Percentiles rank a stretch among this genome's conserved stretches.
Conservation (phyloP, 495 filamentous ascomycete genomes). For the Hyphodiscus hymeniophilus region DNA sequence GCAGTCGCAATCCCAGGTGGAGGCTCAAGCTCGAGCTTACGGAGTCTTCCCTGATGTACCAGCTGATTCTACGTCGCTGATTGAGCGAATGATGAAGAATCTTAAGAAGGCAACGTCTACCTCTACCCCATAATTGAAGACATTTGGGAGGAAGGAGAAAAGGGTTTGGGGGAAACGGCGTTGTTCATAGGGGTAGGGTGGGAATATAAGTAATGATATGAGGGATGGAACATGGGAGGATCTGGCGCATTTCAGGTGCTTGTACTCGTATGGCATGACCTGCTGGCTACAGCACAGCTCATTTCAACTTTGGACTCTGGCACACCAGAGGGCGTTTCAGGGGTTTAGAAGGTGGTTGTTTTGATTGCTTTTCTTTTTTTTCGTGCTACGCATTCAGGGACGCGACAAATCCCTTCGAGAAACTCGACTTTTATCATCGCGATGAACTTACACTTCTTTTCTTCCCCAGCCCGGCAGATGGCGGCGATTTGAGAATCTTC, state of each 20-base stretch:
- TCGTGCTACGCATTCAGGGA: background rate
- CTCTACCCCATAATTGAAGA: background rate
- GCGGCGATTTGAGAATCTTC: no score
- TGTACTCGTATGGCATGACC: background rate
- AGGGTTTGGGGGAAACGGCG: background rate
- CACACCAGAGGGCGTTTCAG: background rate
- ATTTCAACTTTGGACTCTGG: background rate
- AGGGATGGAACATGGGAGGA: background rate
- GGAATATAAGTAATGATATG: background rate
- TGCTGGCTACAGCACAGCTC: no score
- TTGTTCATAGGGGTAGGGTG: background rate
- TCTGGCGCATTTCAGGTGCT: background rate
- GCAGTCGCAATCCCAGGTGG: constrained; percentile 13
- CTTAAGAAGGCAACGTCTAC: constrained; percentile 23
- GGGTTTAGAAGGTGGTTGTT: background rate
- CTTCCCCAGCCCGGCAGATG: no score
- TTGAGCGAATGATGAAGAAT: constrained; percentile 41
- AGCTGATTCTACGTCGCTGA: constrained; percentile 36
- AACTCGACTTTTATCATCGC: no score
- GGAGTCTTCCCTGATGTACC: constrained; percentile 30
- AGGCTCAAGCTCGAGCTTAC: background rate
- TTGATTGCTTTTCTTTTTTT: background rate
- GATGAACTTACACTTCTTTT: no score
- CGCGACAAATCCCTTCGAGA: no score
- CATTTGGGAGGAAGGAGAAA: background rate